These are phyloP conservation scores for Salix viminalis DNA, from an alignment of 345 rosid species.

Conservation along the genomic window DNA sequence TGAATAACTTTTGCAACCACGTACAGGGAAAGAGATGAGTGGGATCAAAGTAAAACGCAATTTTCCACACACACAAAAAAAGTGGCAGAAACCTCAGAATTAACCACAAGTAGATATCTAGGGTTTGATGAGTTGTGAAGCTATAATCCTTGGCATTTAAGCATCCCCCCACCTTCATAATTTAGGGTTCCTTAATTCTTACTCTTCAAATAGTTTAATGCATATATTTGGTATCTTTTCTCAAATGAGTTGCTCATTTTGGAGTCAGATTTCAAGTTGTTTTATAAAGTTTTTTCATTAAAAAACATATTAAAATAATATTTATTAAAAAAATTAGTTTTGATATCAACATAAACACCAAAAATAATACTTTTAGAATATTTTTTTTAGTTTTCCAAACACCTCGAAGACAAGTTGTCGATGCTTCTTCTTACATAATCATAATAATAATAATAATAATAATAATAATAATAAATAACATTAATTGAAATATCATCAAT, in stretches of 20 bases:
- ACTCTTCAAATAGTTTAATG: not conserved
- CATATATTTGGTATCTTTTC: not conserved
- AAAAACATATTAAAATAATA: no score
- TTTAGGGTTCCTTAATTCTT: not conserved
- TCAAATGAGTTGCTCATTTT: not conserved
- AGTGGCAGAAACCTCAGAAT: conserved; percentile 66
- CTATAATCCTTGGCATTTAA: not conserved
- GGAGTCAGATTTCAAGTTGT: no score
- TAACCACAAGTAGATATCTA: conserved; percentile 56
- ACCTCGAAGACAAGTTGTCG: no score
- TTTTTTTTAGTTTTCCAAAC: no score
- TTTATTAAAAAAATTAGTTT: no score
- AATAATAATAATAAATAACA: no score
- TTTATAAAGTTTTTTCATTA: no score
- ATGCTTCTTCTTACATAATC: not conserved
- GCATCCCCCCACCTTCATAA: not conserved
- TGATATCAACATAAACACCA: no score
- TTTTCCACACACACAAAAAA: not conserved
- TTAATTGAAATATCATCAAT: no score
- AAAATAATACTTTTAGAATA: no score
- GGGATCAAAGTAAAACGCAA: not conserved
- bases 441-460: no score
- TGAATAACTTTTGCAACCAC: conserved; percentile 8
- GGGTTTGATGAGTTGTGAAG: not conserved
- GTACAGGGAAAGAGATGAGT: not conserved